Base-by-base conservation (phyloP, 768 basidiomycete genomes). In the Gyrodon lividus region DNA sequence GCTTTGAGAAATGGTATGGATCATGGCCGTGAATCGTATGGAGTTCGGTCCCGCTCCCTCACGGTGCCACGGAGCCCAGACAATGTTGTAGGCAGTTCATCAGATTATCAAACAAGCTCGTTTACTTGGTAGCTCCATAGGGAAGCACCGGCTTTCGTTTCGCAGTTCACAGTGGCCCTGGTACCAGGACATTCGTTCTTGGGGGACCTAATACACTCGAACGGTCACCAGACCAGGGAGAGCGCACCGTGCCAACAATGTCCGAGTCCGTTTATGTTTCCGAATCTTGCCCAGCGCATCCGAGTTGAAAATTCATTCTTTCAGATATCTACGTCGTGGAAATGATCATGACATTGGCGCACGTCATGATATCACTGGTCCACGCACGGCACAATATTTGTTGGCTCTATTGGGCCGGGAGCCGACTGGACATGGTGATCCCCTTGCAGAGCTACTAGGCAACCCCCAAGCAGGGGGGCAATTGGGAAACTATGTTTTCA, bases 401-500 rank as follows among this genome's bases (percentile, higher is more conserved):
- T 73, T 87, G 66, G 72, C 84, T 3, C 65, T 89, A 52, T 73
- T 90, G 38, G 67, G 41, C 54, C 69, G 60, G 46, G 68, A 75
- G 26, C 58, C 38, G 47, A 63, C 46, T 19, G 60, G 55, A 12
- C 57, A 44, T 30, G 73, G 75, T 24, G 79, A 80, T 51, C 74
- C 76, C 10, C 62, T 79, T 48, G 50, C 69, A 23, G 75, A 75
- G 13, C 44, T 81, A 35, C 70, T 83, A 34, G 73, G 71, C 8
- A 65, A 64, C 24, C 72, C 78, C 4, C 74, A 77, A 49, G 71
- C 70, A 30, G 85, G 87, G 1, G 85, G 87, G 1, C 74, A 82
- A 61, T 81, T 86, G 80, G 94, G 94, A 3, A 94, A 97, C 66
- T 97, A 96, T 72, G 94, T 90, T 5, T 89, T 92, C 61, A 90